Evolutionary conservation across 2,329 filamentous ascomycete genomes (phyloP).

Genomic region (Colletotrichum filicis): DNA sequence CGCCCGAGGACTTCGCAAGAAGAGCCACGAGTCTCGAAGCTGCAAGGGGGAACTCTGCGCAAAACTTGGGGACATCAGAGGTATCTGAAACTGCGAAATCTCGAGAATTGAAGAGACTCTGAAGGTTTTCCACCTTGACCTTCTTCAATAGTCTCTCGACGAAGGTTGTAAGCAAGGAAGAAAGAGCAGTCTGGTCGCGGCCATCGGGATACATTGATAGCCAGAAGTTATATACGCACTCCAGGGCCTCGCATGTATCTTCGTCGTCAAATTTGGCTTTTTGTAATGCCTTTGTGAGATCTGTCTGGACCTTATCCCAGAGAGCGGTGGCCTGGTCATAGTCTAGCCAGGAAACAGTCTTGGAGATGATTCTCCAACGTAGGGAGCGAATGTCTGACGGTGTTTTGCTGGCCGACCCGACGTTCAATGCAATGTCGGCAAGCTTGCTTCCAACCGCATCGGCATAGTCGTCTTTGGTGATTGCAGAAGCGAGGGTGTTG

Average conservation of each 20-base stretch:
- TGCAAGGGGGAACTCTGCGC: slow-evolving; percentile 22
- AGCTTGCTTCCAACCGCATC: slow-evolving; percentile 54
- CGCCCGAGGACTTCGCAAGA: slow-evolving; percentile 9
- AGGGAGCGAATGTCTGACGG: slow-evolving; percentile 46
- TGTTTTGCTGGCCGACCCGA: slow-evolving; percentile 40
- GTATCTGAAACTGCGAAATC: not conserved
- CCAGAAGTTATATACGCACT: slow-evolving; percentile 52
- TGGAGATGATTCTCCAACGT: slow-evolving; percentile 54
- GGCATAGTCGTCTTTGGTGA: slow-evolving; percentile 53
- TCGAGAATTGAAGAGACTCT: slow-evolving; percentile 1
- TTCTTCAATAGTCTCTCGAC: slow-evolving; percentile 42
- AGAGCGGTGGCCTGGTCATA: slow-evolving; percentile 43
- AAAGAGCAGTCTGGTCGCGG: slow-evolving; percentile 41
- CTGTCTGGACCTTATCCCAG: slow-evolving; percentile 47
- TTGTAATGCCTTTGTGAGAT: slow-evolving; percentile 45
- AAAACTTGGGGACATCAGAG: slow-evolving; percentile 18
- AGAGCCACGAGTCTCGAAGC: slow-evolving; percentile 30
- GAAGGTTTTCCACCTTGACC: slow-evolving; percentile 10
- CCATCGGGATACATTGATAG: slow-evolving; percentile 50
- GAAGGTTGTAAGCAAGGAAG: slow-evolving; percentile 47
- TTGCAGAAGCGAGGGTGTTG: slow-evolving; percentile 53
- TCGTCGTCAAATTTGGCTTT: slow-evolving; percentile 45
- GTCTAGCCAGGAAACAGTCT: slow-evolving; percentile 47
- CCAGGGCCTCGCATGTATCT: slow-evolving; percentile 54
- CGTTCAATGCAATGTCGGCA: slow-evolving; percentile 46